Percentiles rank a stretch among this genome's conserved stretches.
Evolutionary conservation across 495 filamentous ascomycete species (phyloP).

Genomic region (Penicillium mononematosum): DNA sequence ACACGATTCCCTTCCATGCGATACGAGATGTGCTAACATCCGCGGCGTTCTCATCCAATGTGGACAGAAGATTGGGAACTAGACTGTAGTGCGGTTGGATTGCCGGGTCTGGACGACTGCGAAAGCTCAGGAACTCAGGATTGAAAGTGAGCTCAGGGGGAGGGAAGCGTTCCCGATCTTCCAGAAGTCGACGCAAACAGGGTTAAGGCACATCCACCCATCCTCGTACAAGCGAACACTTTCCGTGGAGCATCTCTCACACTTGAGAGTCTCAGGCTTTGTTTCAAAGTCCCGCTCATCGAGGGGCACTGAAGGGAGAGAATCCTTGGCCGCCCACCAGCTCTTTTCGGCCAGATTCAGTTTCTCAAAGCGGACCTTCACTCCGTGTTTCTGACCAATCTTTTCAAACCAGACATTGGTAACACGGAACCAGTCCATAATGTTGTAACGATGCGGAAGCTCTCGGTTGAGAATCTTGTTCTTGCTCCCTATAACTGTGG

Average conservation of each 20-base stretch:
- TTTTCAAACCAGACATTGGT: slow-evolving; percentile 73
- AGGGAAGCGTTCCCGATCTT: slow-evolving; percentile 26
- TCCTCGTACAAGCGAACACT: slow-evolving; percentile 49
- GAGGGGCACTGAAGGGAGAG: slow-evolving; percentile 19
- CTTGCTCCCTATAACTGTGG: slow-evolving; percentile 43
- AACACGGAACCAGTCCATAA: slow-evolving; percentile 72
- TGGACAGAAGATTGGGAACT: slow-evolving; percentile 37
- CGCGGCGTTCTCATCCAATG: slow-evolving; percentile 27
- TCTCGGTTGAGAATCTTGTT: slow-evolving; percentile 52
- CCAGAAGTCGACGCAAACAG: slow-evolving; percentile 59
- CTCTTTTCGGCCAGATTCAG: slow-evolving; percentile 55
- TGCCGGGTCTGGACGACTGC: slow-evolving; percentile 34
- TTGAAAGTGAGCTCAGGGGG: slow-evolving; percentile 51
- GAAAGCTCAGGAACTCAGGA: slow-evolving; percentile 54
- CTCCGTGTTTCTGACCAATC: slow-evolving; percentile 38
- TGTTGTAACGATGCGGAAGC: slow-evolving; percentile 63
- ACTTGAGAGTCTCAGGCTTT: slow-evolving; percentile 29
- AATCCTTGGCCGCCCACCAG: slow-evolving; percentile 63
- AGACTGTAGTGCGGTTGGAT: slow-evolving; percentile 40
- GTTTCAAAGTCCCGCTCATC: slow-evolving; percentile 24
- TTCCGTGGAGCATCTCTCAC: slow-evolving; percentile 36
- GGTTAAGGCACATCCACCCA: slow-evolving; percentile 72
- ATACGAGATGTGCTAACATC: slow-evolving; percentile 35
- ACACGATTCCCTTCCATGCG: slow-evolving; percentile 67
- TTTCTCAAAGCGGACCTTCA: slow-evolving; percentile 71